Evolutionary conservation across 2,329 filamentous ascomycete genomes (phyloP).

Genomic region (Furcasterigmium furcatum): DNA sequence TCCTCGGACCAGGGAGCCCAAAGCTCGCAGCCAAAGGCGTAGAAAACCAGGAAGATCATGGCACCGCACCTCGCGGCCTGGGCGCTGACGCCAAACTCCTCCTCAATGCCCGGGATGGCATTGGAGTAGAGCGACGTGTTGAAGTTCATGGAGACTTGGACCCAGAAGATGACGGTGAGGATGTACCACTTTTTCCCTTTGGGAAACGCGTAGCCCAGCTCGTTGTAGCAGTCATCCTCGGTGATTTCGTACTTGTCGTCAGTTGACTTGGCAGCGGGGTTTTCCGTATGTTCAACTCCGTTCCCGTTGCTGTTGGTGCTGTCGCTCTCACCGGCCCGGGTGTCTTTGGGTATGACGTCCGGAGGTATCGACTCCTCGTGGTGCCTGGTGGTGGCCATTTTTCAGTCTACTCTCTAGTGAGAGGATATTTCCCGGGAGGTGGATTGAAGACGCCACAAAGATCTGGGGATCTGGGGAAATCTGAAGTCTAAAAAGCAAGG

Average conservation of each 20-base stretch:
- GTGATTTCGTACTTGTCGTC: slow-evolving; percentile 43
- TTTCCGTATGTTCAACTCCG: too few relatives aligned
- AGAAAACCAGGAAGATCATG: slow-evolving; percentile 74
- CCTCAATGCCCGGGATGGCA: slow-evolving; percentile 59
- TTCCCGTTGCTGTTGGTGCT: slow-evolving; percentile 30
- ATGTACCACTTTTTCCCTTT: slow-evolving; percentile 68
- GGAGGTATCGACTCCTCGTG: background rate
- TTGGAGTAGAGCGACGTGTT: slow-evolving; percentile 74
- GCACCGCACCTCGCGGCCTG: slow-evolving; percentile 71
- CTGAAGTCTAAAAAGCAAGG: too few relatives aligned
- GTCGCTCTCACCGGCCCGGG: slow-evolving; percentile 24
- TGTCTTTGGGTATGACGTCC: slow-evolving; percentile 16
- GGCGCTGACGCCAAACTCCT: slow-evolving; percentile 64
- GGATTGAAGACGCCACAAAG: too few relatives aligned
- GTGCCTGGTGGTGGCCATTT: too few relatives aligned
- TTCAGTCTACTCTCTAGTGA: too few relatives aligned
- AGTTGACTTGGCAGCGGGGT: slow-evolving; percentile 29
- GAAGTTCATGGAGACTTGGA: slow-evolving; percentile 77
- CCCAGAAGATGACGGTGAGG: slow-evolving; percentile 67
- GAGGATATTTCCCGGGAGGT: too few relatives aligned
- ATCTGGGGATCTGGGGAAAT: too few relatives aligned
- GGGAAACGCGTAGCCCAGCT: slow-evolving; percentile 62
- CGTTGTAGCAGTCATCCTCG: slow-evolving; percentile 60
- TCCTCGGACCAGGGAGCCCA: slow-evolving; percentile 90
- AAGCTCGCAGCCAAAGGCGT: slow-evolving; percentile 83